A percentile compares a stretch with the other conserved stretches of the same genome.
Evolutionary conservation across 139 green algal species (phyloP).

Genomic region (Dunaliella primolecta): DNA sequence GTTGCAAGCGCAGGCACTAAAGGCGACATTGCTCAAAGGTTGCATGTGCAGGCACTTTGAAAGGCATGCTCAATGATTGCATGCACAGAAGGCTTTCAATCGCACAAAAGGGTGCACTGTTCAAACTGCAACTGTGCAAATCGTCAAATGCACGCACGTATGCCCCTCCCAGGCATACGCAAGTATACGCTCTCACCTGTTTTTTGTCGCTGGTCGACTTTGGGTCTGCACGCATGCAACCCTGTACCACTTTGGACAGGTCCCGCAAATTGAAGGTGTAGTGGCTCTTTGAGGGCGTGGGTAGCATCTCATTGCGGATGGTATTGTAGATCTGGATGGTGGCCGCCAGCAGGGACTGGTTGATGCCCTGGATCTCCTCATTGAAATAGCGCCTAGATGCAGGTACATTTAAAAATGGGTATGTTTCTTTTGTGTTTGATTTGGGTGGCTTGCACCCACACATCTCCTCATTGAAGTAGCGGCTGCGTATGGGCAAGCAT

Average conservation of each 20-base stretch:
- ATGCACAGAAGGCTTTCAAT: too few species aligned
- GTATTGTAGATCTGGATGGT: conserved; percentile 68
- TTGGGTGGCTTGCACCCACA: too few species aligned
- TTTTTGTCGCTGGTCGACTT: conserved; percentile 25
- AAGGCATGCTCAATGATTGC: too few species aligned
- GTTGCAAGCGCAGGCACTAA: too few species aligned
- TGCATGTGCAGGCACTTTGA: neutral
- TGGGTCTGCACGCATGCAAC: conserved; percentile 65
- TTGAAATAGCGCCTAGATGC: conserved; percentile 60
- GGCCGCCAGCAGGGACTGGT: conserved; percentile 35
- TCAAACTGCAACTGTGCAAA: neutral
- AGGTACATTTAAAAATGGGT: neutral
- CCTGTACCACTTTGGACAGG: conserved; percentile 69
- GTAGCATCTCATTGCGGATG: conserved; percentile 64
- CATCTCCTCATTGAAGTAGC: too few species aligned
- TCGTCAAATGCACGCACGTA: too few species aligned
- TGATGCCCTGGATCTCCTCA: conserved; percentile 36
- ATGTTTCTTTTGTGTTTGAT: too few species aligned
- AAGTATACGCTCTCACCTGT: conserved; percentile 25
- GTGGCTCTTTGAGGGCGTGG: conserved; percentile 67
- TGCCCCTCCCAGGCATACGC: too few species aligned
- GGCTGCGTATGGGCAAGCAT: too few species aligned
- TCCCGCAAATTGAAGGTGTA: conserved; percentile 84
- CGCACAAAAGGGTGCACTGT: neutral
- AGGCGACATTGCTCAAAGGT: neutral